Percentiles rank a stretch among this genome's conserved stretches.
phyloP scores from a whole-genome alignment of 2,329 filamentous ascomycete species.

The Cladosporium velox region DNA sequence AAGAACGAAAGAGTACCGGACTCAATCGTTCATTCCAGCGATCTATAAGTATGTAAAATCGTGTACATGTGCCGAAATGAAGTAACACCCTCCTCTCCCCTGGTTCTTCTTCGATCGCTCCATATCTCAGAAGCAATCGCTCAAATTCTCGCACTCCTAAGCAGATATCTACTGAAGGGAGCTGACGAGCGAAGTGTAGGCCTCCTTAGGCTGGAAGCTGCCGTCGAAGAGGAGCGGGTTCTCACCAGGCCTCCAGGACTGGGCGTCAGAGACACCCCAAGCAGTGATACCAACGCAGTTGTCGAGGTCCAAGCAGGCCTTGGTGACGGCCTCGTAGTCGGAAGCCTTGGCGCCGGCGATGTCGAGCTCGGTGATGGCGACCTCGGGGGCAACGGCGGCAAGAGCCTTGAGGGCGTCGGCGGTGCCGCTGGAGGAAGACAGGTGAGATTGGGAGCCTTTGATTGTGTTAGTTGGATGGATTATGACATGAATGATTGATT shows the following conservation, averaged over 20 bases:
- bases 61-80: neutral
- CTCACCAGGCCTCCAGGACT: slow-evolving; percentile 44
- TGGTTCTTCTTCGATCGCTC: neutral
- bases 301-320: slow-evolving; percentile 59
- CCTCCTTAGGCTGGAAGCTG: slow-evolving; percentile 46
- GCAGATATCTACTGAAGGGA: neutral
- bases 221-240: slow-evolving; percentile 48
- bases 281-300: slow-evolving; percentile 66
- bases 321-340: slow-evolving; percentile 58
- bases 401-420: slow-evolving; percentile 55
- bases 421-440: slow-evolving; percentile 46
- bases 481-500: neutral
- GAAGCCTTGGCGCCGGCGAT: slow-evolving; percentile 58
- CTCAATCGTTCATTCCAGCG: neutral
- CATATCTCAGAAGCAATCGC: neutral
- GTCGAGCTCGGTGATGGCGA: slow-evolving; percentile 69
- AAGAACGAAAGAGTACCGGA: slow-evolving; percentile 1
- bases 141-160: neutral
- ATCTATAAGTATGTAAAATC: neutral
- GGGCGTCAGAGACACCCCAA: slow-evolving; percentile 25
- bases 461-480: neutral
- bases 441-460: slow-evolving; percentile 57
- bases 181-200: slow-evolving; percentile 37
- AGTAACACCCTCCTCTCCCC: neutral
- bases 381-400: slow-evolving; percentile 53